A percentile compares a stretch with the other conserved stretches of the same genome.
These are phyloP conservation scores for Monosporascus sp. DNA, from an alignment of 2,329 filamentous ascomycete genomes.

Conservation along the genomic window DNA sequence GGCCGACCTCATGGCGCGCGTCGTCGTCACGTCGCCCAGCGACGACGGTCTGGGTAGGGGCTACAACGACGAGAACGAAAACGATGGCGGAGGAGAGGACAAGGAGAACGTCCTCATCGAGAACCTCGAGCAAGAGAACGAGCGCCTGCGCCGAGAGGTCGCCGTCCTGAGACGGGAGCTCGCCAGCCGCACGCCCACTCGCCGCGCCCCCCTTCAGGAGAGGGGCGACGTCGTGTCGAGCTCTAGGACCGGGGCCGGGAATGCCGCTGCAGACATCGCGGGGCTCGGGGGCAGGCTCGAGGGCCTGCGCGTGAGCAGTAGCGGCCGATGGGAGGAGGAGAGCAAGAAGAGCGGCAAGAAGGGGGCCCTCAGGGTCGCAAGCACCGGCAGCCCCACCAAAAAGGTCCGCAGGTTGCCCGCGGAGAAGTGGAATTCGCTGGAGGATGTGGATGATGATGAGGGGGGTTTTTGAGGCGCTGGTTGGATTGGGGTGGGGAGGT, in stretches of 20 bases:
- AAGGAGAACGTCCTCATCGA: constrained; percentile 60
- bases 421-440: constrained; percentile 37
- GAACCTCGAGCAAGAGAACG: constrained; percentile 66
- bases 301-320: constrained; percentile 38
- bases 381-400: constrained; percentile 41
- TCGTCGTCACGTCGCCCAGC: constrained; percentile 31
- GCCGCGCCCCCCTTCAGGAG: constrained; percentile 50
- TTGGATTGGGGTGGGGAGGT: no score
- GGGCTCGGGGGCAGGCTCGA: constrained; percentile 44
- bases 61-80: constrained; percentile 33
- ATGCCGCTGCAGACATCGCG: constrained; percentile 16
- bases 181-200: constrained; percentile 56
- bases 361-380: constrained; percentile 17
- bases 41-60: constrained; percentile 25
- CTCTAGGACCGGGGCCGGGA: constrained; percentile 14
- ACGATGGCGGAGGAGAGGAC: constrained; percentile 41
- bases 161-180: constrained; percentile 62
- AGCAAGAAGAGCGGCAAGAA: neutral
- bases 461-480: no score
- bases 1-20: constrained; percentile 62
- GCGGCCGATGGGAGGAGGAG: constrained; percentile 8
- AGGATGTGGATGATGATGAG: constrained; percentile 32
- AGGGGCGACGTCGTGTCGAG: constrained; percentile 37
- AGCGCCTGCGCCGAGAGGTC: constrained; percentile 60
- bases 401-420: constrained; percentile 45